A percentile compares a stretch with the other conserved stretches of the same genome.
phyloP scores from a whole-genome alignment of 2,329 filamentous ascomycete genomes.

The Aspergillus awamori region DNA sequence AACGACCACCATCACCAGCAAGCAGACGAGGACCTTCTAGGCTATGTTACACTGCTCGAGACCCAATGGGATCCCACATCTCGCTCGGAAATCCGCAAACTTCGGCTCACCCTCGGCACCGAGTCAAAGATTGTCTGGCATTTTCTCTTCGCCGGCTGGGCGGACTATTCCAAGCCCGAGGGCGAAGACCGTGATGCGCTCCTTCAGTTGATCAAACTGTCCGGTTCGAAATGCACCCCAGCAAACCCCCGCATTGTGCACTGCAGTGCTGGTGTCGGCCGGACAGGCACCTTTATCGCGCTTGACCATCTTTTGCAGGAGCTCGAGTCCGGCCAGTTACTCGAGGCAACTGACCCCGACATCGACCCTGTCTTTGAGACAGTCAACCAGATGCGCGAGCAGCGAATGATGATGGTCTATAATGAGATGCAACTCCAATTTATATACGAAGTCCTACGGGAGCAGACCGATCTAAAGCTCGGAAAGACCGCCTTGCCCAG shows the following conservation, averaged over 20 bases:
- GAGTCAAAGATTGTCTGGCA: slow-evolving; percentile 74
- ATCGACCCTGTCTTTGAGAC: slow-evolving; percentile 74
- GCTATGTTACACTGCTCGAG: slow-evolving; percentile 65
- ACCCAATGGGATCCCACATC: slow-evolving; percentile 58
- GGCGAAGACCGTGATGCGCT: slow-evolving; percentile 55
- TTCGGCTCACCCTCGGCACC: slow-evolving; percentile 56
- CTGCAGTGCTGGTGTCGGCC: slow-evolving; percentile 89
- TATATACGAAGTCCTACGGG: slow-evolving; percentile 81
- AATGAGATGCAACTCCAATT: slow-evolving; percentile 81
- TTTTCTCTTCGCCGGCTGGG: slow-evolving; percentile 84
- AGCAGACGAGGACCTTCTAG: slow-evolving; percentile 65
- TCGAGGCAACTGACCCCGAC: slow-evolving; percentile 49
- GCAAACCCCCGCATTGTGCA: slow-evolving; percentile 78
- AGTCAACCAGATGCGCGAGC: slow-evolving; percentile 79
- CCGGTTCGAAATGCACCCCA: slow-evolving; percentile 48
- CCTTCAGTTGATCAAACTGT: slow-evolving; percentile 54
- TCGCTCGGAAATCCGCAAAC: slow-evolving; percentile 71
- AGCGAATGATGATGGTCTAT: slow-evolving; percentile 95
- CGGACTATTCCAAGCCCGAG: slow-evolving; percentile 81
- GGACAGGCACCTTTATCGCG: slow-evolving; percentile 93
- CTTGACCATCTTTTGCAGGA: slow-evolving; percentile 89
- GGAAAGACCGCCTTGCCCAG: slow-evolving; percentile 29
- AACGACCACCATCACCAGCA: slow-evolving; percentile 66
- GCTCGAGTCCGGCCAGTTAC: slow-evolving; percentile 72
- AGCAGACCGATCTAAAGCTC: slow-evolving; percentile 48